phyloP scores from a whole-genome alignment of 169 alveolate species.

The Plasmodium berghei region DNA sequence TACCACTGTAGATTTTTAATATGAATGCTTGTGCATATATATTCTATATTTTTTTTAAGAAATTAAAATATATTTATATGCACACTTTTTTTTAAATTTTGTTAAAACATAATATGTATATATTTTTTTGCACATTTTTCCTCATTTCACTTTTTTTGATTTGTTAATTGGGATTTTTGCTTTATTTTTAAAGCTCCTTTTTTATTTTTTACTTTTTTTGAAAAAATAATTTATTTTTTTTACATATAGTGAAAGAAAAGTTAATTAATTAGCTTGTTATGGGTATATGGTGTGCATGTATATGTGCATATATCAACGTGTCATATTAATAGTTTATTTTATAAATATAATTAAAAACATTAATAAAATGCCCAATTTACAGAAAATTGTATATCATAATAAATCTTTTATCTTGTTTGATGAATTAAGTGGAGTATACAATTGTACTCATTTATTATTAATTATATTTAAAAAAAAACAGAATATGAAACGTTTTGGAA shows the following conservation, averaged over 20 bases:
- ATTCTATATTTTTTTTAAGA: conserved; percentile 1
- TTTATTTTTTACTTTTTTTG: conserved; percentile 2
- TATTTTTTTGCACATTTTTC: neutral
- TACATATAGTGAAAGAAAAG: neutral
- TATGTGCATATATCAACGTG: no score
- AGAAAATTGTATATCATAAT: no score
- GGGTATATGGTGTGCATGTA: no score
- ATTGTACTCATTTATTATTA: no score
- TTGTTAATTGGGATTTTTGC: neutral
- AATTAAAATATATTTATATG: conserved; percentile 1
- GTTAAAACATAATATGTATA: neutral
- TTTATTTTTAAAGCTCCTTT: neutral
- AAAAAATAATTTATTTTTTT: neutral
- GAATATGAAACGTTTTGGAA: no score
- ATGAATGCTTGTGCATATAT: neutral
- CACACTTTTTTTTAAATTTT: no score
- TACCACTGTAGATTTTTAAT: conserved; percentile 65
- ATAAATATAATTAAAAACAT: no score
- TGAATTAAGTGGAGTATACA: no score
- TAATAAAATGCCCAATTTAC: no score
- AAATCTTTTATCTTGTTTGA: no score
- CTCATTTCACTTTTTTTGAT: neutral
- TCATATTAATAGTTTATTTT: no score
- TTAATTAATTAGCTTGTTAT: neutral
- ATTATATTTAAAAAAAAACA: no score